These are phyloP conservation scores for Nakazawaea siamensis DNA, from an alignment of 805 yeast genomes.

Conservation along the genomic window DNA sequence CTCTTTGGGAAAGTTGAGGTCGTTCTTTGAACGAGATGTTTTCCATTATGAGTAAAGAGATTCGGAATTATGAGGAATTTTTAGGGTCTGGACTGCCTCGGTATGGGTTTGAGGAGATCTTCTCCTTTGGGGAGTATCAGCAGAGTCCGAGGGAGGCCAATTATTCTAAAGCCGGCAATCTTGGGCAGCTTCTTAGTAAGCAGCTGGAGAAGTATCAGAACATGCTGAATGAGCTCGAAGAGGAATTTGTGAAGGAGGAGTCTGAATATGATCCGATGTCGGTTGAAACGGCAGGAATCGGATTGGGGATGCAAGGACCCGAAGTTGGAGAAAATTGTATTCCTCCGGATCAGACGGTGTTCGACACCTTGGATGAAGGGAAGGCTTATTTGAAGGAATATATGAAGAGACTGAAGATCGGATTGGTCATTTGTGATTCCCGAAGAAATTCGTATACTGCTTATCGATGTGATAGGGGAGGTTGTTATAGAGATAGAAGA, in stretches of 20 bases:
- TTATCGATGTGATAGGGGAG: conserved; percentile 10
- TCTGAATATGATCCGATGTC: background rate
- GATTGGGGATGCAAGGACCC: background rate
- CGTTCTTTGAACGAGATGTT: too few species aligned
- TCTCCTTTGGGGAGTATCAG: too few species aligned
- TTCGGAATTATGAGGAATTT: too few species aligned
- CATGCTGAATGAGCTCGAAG: background rate
- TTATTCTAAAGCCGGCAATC: too few species aligned
- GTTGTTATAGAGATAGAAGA: conserved; percentile 8
- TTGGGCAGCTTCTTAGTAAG: conserved; percentile 1
- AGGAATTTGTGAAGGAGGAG: background rate
- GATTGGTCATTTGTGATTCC: conserved; percentile 10
- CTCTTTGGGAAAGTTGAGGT: too few species aligned
- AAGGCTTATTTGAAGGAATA: conserved; percentile 7
- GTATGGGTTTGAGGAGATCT: too few species aligned
- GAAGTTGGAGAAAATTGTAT: background rate
- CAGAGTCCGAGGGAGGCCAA: too few species aligned
- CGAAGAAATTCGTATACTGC: conserved; percentile 5
- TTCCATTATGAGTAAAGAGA: too few species aligned
- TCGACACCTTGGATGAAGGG: conserved; percentile 4
- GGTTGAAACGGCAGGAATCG: too few species aligned
- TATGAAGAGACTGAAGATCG: conserved; percentile 5
- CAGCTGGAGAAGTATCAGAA: conserved; percentile 4
- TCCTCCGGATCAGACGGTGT: conserved; percentile 3
- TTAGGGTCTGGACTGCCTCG: too few species aligned